These are phyloP conservation scores for Myrmaecium sp. DNA, from an alignment of 2,329 filamentous ascomycete genomes.

Conservation along the genomic window DNA sequence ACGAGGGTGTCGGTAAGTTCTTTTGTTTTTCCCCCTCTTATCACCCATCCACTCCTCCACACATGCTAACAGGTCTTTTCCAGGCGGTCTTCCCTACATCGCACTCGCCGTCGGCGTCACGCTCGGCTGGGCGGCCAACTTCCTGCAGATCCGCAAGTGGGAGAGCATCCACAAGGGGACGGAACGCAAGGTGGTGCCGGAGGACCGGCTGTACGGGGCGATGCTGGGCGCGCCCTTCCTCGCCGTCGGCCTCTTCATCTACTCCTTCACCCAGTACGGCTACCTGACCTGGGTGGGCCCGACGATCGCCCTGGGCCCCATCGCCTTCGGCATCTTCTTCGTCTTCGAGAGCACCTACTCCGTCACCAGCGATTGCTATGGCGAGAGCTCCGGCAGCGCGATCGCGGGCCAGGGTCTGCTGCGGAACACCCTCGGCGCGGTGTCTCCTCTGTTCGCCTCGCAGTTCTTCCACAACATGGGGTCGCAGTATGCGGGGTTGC, in stretches of 20 bases:
- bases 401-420: constrained; percentile 36
- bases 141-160: constrained; percentile 35
- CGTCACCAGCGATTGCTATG: constrained; percentile 37
- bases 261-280: constrained; percentile 36
- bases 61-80: constrained; percentile 1
- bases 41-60: neutral
- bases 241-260: constrained; percentile 34
- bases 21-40: constrained; percentile 1
- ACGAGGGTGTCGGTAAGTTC: constrained; percentile 24
- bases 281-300: constrained; percentile 33
- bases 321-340: constrained; percentile 37
- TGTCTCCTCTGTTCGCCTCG: constrained; percentile 34
- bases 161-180: constrained; percentile 22
- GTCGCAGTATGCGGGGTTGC: constrained; percentile 34
- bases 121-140: constrained; percentile 31
- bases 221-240: constrained; percentile 31
- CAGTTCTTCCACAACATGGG: constrained; percentile 38
- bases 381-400: constrained; percentile 25
- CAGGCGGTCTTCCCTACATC: constrained; percentile 33
- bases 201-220: constrained; percentile 32
- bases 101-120: constrained; percentile 32
- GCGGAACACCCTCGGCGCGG: constrained; percentile 35
- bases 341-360: constrained; percentile 30
- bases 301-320: constrained; percentile 31
- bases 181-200: constrained; percentile 22